Evolutionary conservation across 2,329 filamentous ascomycete species (phyloP).

Genomic region (Xylaria sp.): DNA sequence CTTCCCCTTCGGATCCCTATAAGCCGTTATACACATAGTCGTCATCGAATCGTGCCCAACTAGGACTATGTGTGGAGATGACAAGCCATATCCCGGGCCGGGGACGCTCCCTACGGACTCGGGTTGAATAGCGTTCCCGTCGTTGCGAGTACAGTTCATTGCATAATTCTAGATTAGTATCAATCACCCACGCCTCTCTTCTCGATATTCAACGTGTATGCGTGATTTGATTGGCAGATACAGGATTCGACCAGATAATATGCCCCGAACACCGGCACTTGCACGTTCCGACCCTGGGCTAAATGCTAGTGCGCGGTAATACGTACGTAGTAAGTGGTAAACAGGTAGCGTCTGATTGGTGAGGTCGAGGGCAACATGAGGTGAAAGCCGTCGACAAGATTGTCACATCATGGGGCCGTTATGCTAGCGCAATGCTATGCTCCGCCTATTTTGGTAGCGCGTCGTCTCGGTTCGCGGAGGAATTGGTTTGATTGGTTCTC

Average conservation of each 20-base stretch:
- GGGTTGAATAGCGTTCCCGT: neutral
- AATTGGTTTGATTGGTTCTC: neutral
- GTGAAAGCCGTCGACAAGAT: neutral
- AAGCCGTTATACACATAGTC: constrained; percentile 7
- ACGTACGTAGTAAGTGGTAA: too few species aligned
- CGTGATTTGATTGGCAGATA: neutral
- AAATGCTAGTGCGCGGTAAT: neutral
- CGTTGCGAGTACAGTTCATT: neutral
- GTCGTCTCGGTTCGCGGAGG: neutral
- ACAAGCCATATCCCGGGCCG: neutral
- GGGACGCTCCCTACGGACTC: neutral
- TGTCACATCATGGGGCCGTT: neutral
- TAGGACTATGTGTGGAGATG: constrained; percentile 1
- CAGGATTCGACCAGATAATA: neutral
- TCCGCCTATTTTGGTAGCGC: neutral
- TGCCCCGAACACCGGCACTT: neutral
- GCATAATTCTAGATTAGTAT: constrained; percentile 11
- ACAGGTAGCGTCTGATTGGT: constrained; percentile 1
- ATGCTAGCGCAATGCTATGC: neutral
- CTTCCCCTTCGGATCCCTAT: neutral
- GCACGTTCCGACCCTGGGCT: neutral
- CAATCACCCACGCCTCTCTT: neutral
- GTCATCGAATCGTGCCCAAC: constrained; percentile 11
- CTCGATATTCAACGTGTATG: neutral
- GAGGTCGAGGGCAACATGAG: neutral